phyloP scores from a whole-genome alignment of 306 rosid species.

The Lathyrus tuberosus region DNA sequence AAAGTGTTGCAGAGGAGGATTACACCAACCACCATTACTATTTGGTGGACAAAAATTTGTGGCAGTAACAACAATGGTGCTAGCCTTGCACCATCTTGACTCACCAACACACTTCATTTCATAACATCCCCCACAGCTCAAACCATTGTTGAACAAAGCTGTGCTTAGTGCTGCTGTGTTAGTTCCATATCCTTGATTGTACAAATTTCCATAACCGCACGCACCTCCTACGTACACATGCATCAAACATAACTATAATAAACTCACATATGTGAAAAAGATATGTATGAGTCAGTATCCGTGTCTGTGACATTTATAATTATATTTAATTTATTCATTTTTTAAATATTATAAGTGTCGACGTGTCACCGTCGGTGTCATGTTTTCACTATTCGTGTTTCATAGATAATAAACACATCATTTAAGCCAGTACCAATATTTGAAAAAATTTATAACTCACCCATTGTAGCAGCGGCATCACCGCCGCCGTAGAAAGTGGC shows the following conservation, averaged over 20 bases:
- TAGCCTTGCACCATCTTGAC: conserved; percentile 79
- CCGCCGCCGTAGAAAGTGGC: conserved; percentile 94
- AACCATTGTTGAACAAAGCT: conserved; percentile 73
- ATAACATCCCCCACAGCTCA: conserved; percentile 82
- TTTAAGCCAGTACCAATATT: too few species aligned
- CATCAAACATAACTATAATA: conserved; percentile 10
- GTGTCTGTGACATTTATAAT: too few species aligned
- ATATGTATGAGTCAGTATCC: too few species aligned
- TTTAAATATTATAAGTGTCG: too few species aligned
- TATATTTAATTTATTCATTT: too few species aligned
- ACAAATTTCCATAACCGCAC: conserved; percentile 88
- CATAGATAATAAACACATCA: too few species aligned
- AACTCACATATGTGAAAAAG: too few species aligned
- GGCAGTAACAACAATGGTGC: conserved; percentile 70
- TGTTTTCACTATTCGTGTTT: too few species aligned
- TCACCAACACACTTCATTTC: conserved; percentile 67
- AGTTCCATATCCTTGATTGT: conserved; percentile 81
- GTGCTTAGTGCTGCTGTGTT: conserved; percentile 89
- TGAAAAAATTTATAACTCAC: conserved; percentile 42
- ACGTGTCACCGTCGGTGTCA: too few species aligned
- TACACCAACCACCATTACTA: conserved; percentile 89
- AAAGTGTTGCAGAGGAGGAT: conserved; percentile 88
- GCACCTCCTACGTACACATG: conserved; percentile 70
- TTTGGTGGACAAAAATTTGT: conserved; percentile 91
- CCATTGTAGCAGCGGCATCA: conserved; percentile 87